Percentiles rank a stretch among this genome's conserved stretches.
Evolutionary conservation across 2,329 filamentous ascomycete genomes (phyloP).

Genomic region (Sclerotinia nivalis): DNA sequence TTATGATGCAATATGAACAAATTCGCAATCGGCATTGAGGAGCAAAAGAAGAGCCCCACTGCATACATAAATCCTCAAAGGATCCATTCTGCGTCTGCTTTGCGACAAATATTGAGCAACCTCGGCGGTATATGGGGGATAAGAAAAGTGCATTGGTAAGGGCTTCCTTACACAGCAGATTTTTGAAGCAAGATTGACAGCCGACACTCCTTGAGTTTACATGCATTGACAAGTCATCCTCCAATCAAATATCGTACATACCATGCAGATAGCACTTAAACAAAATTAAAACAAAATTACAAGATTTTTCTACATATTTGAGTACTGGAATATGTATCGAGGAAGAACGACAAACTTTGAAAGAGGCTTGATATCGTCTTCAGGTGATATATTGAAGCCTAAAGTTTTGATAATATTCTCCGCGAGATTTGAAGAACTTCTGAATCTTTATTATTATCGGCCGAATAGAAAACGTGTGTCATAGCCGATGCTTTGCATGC

Average conservation of each 20-base stretch:
- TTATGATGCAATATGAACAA: not conserved
- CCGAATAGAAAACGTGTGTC: not conserved
- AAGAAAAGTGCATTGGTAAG: not conserved
- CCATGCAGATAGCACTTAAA: not conserved
- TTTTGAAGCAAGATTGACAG: conserved; percentile 18
- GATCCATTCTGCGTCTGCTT: not conserved
- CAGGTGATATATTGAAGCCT: not conserved
- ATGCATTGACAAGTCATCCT: conserved; percentile 6
- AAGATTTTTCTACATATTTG: not conserved
- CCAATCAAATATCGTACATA: not conserved
- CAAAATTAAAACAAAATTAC: not conserved
- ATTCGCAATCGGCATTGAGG: not conserved
- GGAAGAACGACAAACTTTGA: not conserved
- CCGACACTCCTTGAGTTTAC: conserved; percentile 3
- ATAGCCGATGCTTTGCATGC: not conserved
- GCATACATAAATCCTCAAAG: not conserved
- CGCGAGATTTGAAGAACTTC: not conserved
- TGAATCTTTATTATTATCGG: not conserved
- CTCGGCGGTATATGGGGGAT: not conserved
- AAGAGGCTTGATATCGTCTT: not conserved
- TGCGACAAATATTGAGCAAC: conserved; percentile 11
- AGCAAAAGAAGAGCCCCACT: not conserved
- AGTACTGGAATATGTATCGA: not conserved
- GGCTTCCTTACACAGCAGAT: not conserved
- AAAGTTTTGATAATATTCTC: not conserved